Conservation (phyloP, 169 alveolate species). For the Cryptosporidium ryanae region DNA sequence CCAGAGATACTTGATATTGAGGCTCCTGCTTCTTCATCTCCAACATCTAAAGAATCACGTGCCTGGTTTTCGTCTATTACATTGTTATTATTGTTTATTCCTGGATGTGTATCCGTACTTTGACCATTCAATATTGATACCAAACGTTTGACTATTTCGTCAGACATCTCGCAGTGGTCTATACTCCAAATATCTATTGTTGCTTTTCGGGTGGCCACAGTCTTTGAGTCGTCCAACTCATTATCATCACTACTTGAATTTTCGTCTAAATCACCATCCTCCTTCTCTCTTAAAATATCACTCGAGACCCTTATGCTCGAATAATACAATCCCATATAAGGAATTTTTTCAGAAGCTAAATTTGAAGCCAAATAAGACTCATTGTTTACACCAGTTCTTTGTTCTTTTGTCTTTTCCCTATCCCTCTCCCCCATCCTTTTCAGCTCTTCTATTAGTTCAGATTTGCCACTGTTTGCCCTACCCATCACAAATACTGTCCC, state of each 20-base stretch:
- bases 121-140: constrained; percentile 41
- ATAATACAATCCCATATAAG: constrained; percentile 53
- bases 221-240: background rate
- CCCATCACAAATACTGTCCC: constrained; percentile 69
- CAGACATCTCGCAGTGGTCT: constrained; percentile 51
- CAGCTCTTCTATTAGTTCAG: constrained; percentile 42
- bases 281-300: background rate
- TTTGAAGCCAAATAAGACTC: background rate
- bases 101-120: background rate
- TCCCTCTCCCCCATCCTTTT: constrained; percentile 31
- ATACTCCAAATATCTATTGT: constrained; percentile 68
- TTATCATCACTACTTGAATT: background rate
- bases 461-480: constrained; percentile 44
- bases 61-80: background rate
- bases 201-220: background rate
- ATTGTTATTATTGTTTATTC: background rate
- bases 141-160: constrained; percentile 55
- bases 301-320: constrained; percentile 21
- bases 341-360: background rate
- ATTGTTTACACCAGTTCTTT: background rate
- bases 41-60: background rate
- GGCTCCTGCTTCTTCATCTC: background rate
- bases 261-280: constrained; percentile 7
- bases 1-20: background rate
- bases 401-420: background rate